These are phyloP conservation scores for Brasenia schreberi DNA, from an alignment of 164 flowering plant genomes.

Conservation along the genomic window DNA sequence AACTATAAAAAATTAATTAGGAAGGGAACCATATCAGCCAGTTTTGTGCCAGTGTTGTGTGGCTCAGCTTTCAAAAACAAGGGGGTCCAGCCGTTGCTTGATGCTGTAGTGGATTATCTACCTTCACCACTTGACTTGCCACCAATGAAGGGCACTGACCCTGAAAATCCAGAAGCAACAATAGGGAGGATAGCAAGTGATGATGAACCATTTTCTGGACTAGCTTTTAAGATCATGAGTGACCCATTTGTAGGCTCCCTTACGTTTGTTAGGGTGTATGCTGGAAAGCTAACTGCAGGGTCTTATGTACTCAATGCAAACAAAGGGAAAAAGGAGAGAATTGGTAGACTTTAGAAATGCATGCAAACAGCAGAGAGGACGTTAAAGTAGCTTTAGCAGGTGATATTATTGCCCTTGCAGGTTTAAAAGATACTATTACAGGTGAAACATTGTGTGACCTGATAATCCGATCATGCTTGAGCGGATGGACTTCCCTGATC, in stretches of 20 bases:
- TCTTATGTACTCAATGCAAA: conserved; percentile 83
- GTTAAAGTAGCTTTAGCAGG: conserved; percentile 69
- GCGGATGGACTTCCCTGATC: conserved; percentile 98
- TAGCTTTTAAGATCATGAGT: conserved; percentile 97
- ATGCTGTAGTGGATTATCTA: conserved; percentile 82
- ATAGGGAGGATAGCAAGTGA: conserved; percentile 58
- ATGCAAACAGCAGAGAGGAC: conserved; percentile 95
- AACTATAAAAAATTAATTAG: conserved; percentile 69
- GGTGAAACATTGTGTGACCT: conserved; percentile 88
- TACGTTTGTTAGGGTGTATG: conserved; percentile 82
- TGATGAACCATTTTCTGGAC: conserved; percentile 80
- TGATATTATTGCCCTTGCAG: conserved; percentile 92
- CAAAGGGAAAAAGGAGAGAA: conserved; percentile 90
- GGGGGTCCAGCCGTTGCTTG: conserved; percentile 91
- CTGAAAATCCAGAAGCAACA: conserved; percentile 62
- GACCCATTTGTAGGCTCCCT: conserved; percentile 91
- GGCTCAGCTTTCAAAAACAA: conserved; percentile 96
- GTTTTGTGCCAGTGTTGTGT: conserved; percentile 84
- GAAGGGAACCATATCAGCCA: conserved; percentile 58
- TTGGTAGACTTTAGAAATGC: conserved; percentile 97
- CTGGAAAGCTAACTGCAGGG: conserved; percentile 71
- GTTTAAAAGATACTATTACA: conserved; percentile 86
- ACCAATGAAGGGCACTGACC: conserved; percentile 81
- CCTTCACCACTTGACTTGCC: conserved; percentile 93
- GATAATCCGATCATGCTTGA: conserved; percentile 77